Evolutionary conservation across 2,329 filamentous ascomycete species (phyloP), one percentile per base, ranked within the genome.

Genomic region (Trichoderma brevicompactum): DNA sequence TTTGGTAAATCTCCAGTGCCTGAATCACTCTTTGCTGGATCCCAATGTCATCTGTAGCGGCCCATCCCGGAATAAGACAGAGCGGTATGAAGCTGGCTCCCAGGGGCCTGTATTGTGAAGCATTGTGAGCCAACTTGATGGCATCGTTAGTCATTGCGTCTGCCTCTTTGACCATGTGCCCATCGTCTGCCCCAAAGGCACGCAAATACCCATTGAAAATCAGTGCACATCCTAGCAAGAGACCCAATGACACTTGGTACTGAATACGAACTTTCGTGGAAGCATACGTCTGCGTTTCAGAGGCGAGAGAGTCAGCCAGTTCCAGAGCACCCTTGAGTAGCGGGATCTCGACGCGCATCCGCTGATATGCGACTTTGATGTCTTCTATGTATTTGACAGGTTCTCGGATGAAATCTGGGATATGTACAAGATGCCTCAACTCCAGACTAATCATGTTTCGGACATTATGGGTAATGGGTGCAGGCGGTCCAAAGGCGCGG

Each of bases 71-170:
- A 8, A 73, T 52, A 2, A 76, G 66, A 10, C 68, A 71, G 1
- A 72, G 60, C 5, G 73, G 71, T 34, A 74, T 68, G 23, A 73
- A 72, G 36, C 69, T 70, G 7, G 74, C 70, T 1, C 72, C 75
- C 1, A 76, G 50, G 5, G 75, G 74, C 7, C 72, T 55, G 50
- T 72, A 71, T 12, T 58, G 44, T 13, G 58, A 34, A 1, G 70
- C 70, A 10, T 65, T 54, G 15, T 72, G 61, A 2, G 70, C 71
- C 10, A 75, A 58, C 9, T 59, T 59, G 7, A 74, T 63, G 2
- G 70, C 66, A 38, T 76, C 72, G n/a, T 70, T 61, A 10, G 69
- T 65, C 43, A 71, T 68, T 3, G 32, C 34, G 8, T 66, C 50
- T 17, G 67, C 38, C 13, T 75, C 72, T 2, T 68, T 65, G 13